Conservation (phyloP, 2,329 filamentous ascomycete species). For the Pleoardoris graminearum region DNA sequence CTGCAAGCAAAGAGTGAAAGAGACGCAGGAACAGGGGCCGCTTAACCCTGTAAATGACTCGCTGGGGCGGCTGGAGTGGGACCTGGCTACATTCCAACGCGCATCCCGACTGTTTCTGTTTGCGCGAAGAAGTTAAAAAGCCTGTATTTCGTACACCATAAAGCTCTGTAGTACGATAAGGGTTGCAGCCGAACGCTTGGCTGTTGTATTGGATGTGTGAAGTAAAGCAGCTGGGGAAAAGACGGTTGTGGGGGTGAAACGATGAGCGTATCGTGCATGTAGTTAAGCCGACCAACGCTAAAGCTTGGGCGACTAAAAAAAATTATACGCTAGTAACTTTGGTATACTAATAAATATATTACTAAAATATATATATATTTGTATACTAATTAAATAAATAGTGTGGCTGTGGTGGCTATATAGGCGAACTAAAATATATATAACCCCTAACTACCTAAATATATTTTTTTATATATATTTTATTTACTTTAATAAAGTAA, state of each 20-base stretch:
- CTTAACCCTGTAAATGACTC: constrained; percentile 1
- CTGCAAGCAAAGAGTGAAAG: not conserved
- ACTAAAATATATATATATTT: too few species aligned
- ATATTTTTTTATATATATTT: too few species aligned
- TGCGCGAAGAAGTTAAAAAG: not conserved
- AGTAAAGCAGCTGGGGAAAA: too few species aligned
- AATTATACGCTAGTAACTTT: too few species aligned
- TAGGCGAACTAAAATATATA: too few species aligned
- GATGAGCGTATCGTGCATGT: not conserved
- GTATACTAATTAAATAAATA: too few species aligned
- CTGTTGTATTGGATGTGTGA: not conserved
- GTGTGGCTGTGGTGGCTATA: too few species aligned
- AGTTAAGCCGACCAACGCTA: too few species aligned
- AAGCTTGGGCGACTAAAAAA: too few species aligned
- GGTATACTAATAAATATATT: too few species aligned
- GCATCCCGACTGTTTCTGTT: not conserved
- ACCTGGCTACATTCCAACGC: not conserved
- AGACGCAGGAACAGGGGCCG: constrained; percentile 1
- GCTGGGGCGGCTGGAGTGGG: not conserved
- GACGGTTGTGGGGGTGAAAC: not conserved
- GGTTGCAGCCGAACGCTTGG: not conserved
- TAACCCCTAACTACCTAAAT: too few species aligned
- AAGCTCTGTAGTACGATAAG: not conserved
- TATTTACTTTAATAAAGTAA: too few species aligned
- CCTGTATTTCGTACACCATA: not conserved